Percentiles rank a stretch among this genome's conserved stretches.
phyloP scores from a whole-genome alignment of 306 rosid species.

The Oemleria cerasiformis region DNA sequence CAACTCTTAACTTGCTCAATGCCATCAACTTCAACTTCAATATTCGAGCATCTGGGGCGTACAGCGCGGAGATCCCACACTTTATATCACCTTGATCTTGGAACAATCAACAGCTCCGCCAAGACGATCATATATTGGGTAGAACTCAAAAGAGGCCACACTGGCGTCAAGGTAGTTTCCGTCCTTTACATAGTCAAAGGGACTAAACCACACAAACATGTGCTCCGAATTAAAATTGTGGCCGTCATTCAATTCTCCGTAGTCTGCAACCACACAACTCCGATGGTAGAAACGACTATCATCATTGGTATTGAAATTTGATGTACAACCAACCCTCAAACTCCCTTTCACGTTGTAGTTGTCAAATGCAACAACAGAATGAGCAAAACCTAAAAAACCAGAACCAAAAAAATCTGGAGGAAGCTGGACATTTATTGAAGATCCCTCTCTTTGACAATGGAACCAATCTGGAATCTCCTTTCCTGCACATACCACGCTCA shows the following conservation, averaged over 20 bases:
- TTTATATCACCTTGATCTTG: not conserved
- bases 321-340: not conserved
- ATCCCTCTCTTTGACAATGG: not conserved
- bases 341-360: not conserved
- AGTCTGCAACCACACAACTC: not conserved
- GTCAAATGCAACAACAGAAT: constrained; percentile 2
- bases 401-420: not conserved
- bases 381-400: constrained; percentile 9
- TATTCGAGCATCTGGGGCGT: too few species aligned
- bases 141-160: not conserved
- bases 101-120: not conserved
- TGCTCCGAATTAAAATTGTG: not conserved
- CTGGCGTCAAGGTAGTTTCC: not conserved
- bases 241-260: not conserved
- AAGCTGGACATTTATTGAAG: constrained; percentile 7
- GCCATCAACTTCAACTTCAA: too few species aligned
- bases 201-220: constrained; percentile 13
- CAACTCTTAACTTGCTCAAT: too few species aligned
- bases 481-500: not conserved
- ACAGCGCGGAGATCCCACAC: not conserved
- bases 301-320: not conserved
- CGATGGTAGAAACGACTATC: not conserved
- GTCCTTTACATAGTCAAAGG: not conserved
- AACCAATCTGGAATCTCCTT: constrained; percentile 15
- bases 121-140: not conserved